phyloP scores from a whole-genome alignment of 805 yeast genomes.

The Teunomyces tritomae region DNA sequence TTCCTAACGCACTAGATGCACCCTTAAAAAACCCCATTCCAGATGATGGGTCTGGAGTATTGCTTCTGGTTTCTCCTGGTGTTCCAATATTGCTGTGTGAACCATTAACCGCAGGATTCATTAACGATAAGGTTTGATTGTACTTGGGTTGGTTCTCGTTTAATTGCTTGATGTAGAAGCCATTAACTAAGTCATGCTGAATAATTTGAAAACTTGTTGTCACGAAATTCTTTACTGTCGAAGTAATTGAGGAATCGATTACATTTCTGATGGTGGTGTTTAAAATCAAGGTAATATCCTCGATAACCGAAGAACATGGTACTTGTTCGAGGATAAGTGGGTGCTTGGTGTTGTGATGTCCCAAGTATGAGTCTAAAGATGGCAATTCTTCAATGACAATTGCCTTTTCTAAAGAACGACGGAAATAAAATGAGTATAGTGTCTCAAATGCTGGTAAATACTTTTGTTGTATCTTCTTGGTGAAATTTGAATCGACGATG shows the following conservation, averaged over 20 bases:
- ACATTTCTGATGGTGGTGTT: conserved; percentile 64
- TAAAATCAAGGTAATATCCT: conserved; percentile 74
- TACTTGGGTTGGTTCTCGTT: conserved; percentile 42
- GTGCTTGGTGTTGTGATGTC: not conserved
- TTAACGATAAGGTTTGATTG: conserved; percentile 28
- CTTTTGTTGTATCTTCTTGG: conserved; percentile 50
- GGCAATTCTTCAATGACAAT: conserved; percentile 64
- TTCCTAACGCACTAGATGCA: conserved; percentile 44
- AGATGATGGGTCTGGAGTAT: conserved; percentile 21
- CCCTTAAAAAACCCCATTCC: conserved; percentile 41
- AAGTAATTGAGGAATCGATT: conserved; percentile 67
- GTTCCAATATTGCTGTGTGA: conserved; percentile 15
- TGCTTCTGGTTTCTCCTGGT: conserved; percentile 26
- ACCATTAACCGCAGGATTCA: conserved; percentile 7
- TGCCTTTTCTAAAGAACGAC: conserved; percentile 80
- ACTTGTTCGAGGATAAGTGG: conserved; percentile 39
- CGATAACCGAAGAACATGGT: conserved; percentile 81
- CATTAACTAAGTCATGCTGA: conserved; percentile 61
- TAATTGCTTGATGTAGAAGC: conserved; percentile 36
- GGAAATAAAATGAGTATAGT: conserved; percentile 62
- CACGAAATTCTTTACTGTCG: conserved; percentile 53
- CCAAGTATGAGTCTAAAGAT: conserved; percentile 5
- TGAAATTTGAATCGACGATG: conserved; percentile 52
- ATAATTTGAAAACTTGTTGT: conserved; percentile 56
- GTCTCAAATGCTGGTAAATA: conserved; percentile 62